Percentiles rank a stretch among this genome's conserved stretches.
These are phyloP conservation scores for Eimeria acervulina DNA, from an alignment of 169 alveolate species.

Conservation along the genomic window DNA sequence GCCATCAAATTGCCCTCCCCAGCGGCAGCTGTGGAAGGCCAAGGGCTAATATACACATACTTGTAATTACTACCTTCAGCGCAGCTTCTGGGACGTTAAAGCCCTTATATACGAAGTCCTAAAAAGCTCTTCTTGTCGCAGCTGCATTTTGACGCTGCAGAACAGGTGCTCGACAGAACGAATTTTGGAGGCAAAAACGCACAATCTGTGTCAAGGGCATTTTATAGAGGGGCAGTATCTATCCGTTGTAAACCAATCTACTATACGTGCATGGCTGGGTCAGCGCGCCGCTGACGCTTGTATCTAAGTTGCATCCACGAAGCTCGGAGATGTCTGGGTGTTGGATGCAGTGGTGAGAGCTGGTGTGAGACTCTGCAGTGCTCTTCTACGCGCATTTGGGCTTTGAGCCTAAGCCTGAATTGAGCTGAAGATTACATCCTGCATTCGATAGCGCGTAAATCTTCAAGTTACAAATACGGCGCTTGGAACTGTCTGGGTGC, in stretches of 20 bases:
- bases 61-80: too few relatives aligned
- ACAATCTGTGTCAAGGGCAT: neutral
- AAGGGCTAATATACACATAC: too few relatives aligned
- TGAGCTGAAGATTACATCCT: neutral
- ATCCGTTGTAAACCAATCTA: neutral
- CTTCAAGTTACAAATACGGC: too few relatives aligned
- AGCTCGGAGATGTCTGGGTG: neutral
- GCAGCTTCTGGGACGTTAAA: neutral
- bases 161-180: neutral
- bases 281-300: neutral
- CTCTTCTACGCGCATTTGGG: neutral
- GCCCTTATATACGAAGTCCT: neutral
- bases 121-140: neutral
- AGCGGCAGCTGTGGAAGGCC: neutral
- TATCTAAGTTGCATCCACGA: neutral
- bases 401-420: neutral
- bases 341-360: neutral
- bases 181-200: neutral
- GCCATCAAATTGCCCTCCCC: neutral
- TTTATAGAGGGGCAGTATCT: too few relatives aligned
- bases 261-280: neutral
- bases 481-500: too few relatives aligned
- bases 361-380: neutral
- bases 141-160: too few relatives aligned
- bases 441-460: neutral